A percentile compares a stretch with the other conserved stretches of the same genome.
phyloP scores from a whole-genome alignment of 345 rosid genomes.

The Gossypioides kirkii region DNA sequence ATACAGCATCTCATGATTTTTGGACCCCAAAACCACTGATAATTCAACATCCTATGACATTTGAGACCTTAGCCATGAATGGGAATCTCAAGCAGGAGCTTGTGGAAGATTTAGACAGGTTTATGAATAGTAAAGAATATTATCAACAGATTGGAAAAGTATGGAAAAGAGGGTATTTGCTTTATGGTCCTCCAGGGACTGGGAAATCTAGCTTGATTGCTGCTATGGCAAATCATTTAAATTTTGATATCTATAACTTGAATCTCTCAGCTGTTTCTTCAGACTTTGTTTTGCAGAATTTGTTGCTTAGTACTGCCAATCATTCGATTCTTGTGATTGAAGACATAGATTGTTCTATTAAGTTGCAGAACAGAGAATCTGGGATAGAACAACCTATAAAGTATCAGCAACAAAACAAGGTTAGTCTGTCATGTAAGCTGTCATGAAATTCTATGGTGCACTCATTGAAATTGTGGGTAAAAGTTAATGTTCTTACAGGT shows the following conservation, averaged over 20 bases:
- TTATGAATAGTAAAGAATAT: constrained; percentile 20
- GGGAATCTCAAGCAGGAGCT: constrained; percentile 7
- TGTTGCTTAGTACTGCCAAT: constrained; percentile 12
- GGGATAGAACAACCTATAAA: neutral
- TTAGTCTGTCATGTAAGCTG: neutral
- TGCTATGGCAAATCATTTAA: constrained; percentile 33
- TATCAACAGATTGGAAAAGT: constrained; percentile 31
- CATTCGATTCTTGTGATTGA: constrained; percentile 13
- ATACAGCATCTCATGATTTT: neutral
- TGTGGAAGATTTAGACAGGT: constrained; percentile 8
- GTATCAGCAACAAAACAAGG: constrained; percentile 4
- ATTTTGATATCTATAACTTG: constrained; percentile 16
- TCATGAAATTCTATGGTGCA: no score
- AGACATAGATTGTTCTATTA: constrained; percentile 7
- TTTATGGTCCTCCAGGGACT: constrained; percentile 39
- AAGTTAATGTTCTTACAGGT: constrained; percentile 13
- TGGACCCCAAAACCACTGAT: constrained; percentile 4
- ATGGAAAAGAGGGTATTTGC: constrained; percentile 34
- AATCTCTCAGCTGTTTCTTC: constrained; percentile 14
- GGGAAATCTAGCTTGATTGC: constrained; percentile 44
- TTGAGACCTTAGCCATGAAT: constrained; percentile 13
- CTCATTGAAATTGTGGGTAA: no score
- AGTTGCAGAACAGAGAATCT: constrained; percentile 8
- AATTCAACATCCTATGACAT: constrained; percentile 16
- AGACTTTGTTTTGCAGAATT: constrained; percentile 6